These are phyloP conservation scores for Claviceps cyperi DNA, from an alignment of 2,329 filamentous ascomycete genomes.

Conservation along the genomic window DNA sequence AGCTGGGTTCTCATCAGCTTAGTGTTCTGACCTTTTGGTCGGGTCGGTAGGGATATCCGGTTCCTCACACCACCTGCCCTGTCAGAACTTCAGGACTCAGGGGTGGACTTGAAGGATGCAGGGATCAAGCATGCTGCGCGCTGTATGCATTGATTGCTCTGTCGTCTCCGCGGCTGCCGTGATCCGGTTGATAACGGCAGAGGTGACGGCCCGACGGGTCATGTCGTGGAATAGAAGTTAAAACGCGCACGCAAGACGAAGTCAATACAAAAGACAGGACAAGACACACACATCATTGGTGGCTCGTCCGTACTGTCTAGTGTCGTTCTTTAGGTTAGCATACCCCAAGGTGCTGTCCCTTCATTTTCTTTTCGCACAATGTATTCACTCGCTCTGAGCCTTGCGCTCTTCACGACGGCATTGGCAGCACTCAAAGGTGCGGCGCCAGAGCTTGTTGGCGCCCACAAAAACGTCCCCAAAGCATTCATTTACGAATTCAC, in stretches of 20 bases:
- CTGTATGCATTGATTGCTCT: too few species aligned
- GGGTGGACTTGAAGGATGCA: too few species aligned
- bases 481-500: slow-evolving; percentile 1
- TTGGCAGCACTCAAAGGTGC: neutral
- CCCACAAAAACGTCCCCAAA: neutral
- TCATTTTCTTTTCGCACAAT: neutral
- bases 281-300: neutral
- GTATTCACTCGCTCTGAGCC: neutral
- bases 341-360: neutral
- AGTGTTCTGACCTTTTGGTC: too few species aligned
- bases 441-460: neutral
- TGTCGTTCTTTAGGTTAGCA: neutral
- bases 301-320: neutral
- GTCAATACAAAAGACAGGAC: neutral
- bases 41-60: too few species aligned
- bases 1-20: too few species aligned
- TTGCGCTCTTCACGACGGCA: neutral
- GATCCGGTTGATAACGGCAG: neutral
- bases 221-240: neutral
- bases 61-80: too few species aligned
- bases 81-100: too few species aligned
- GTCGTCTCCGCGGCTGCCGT: too few species aligned
- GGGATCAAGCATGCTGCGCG: too few species aligned
- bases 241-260: neutral
- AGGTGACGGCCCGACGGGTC: neutral